Percentiles rank a stretch among this genome's conserved stretches.
phyloP scores from a whole-genome alignment of 257 asterid genomes.

The Fraxinus excelsior region DNA sequence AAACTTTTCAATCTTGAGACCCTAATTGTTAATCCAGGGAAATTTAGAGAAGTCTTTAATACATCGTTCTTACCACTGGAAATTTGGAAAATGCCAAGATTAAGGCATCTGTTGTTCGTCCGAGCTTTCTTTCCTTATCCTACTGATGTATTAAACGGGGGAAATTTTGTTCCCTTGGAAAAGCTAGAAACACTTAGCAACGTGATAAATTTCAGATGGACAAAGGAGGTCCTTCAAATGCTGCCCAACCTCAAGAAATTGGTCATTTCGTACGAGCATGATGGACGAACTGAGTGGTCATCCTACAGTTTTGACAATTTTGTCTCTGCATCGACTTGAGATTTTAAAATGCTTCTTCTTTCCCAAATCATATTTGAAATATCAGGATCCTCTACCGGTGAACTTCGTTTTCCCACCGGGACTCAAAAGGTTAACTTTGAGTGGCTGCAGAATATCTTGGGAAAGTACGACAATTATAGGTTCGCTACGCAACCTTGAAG shows the following conservation, averaged over 20 bases:
- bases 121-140: conserved; percentile 1
- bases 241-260: conserved; percentile 18
- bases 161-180: not conserved
- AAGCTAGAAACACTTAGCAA: conserved; percentile 15
- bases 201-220: conserved; percentile 5
- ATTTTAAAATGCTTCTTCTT: conserved; percentile 13
- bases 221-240: conserved; percentile 3
- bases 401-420: conserved; percentile 2
- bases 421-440: conserved; percentile 13
- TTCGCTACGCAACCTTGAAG: too few relatives aligned
- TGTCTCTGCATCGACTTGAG: conserved; percentile 7
- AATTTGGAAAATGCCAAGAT: conserved; percentile 24
- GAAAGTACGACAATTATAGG: too few relatives aligned
- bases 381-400: conserved; percentile 3
- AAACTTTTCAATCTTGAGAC: too few relatives aligned
- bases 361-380: too few relatives aligned
- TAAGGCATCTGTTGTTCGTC: conserved; percentile 30
- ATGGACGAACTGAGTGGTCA: not conserved
- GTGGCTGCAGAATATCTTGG: not conserved
- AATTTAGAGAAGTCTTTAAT: not conserved
- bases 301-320: conserved; percentile 11
- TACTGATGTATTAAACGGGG: not conserved
- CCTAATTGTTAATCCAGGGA: too few relatives aligned
- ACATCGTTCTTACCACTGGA: conserved; percentile 3
- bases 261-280: conserved; percentile 16